Percentiles rank a stretch among this genome's conserved stretches.
These are phyloP conservation scores for Warburgia ugandensis DNA, from an alignment of 164 flowering plant genomes.

Conservation along the genomic window DNA sequence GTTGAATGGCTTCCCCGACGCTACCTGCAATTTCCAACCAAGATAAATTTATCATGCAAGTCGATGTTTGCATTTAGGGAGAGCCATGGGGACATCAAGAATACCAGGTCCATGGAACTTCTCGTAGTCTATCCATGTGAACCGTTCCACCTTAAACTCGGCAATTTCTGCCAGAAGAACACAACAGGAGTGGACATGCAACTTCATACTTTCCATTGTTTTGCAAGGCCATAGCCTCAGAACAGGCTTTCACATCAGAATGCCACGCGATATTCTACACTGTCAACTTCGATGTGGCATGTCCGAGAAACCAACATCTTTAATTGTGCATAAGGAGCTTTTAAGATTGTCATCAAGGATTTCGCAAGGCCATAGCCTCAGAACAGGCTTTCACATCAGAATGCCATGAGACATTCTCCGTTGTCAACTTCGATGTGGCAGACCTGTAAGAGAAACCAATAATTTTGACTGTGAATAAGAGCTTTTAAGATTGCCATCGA, in stretches of 20 bases:
- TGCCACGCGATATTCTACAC: conserved; percentile 99
- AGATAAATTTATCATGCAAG: not conserved
- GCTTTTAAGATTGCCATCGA: not conserved
- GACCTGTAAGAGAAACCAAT: not conserved
- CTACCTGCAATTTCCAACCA: conserved; percentile 43
- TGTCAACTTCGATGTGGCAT: conserved; percentile 92
- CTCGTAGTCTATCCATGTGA: conserved; percentile 96
- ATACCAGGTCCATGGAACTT: conserved; percentile 89
- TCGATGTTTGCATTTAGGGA: not conserved
- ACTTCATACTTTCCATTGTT: conserved; percentile 87
- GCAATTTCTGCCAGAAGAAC: conserved; percentile 83
- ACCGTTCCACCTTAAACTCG: conserved; percentile 83
- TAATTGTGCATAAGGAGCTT: too few species aligned
- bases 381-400: conserved; percentile 90
- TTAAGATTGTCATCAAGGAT: too few species aligned
- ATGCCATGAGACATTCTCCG: conserved; percentile 99
- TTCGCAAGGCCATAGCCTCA: conserved; percentile 70
- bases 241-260: conserved; percentile 84
- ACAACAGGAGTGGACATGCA: conserved; percentile 92
- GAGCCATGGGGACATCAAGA: not conserved
- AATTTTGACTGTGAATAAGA: not conserved
- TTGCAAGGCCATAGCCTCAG: conserved; percentile 74
- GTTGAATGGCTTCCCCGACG: conserved; percentile 66
- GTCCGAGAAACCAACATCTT: conserved; percentile 10
- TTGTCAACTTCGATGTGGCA: conserved; percentile 92